Evolutionary conservation across 2,329 filamentous ascomycete species (phyloP).

Genomic region (Penicillium janthinellum): DNA sequence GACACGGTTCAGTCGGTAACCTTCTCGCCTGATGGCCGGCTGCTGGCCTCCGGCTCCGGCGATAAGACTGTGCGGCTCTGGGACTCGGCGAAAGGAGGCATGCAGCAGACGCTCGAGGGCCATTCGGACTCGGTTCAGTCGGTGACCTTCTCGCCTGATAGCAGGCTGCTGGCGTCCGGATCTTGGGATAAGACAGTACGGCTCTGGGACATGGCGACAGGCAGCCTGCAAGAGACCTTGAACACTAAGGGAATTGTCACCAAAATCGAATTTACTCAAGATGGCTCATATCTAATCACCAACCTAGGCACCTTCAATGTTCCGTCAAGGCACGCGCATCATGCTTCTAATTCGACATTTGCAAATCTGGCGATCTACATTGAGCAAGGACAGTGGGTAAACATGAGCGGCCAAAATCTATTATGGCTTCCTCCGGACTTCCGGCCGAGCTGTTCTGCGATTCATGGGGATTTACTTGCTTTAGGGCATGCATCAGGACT

Average conservation of each 20-base stretch:
- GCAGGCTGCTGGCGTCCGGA: too few relatives aligned
- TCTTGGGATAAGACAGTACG: too few relatives aligned
- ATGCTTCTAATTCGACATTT: neutral
- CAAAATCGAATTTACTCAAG: neutral
- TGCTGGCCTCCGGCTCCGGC: too few relatives aligned
- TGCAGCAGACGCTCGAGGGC: too few relatives aligned
- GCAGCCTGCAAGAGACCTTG: neutral
- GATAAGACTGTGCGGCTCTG: too few relatives aligned
- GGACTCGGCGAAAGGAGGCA: too few relatives aligned
- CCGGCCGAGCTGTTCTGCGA: conserved; percentile 11
- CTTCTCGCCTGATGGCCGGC: too few relatives aligned
- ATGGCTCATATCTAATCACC: neutral
- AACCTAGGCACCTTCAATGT: neutral
- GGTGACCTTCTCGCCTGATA: too few relatives aligned
- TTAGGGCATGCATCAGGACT: conserved; percentile 10
- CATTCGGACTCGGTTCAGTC: too few relatives aligned
- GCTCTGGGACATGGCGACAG: neutral
- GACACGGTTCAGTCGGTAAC: too few relatives aligned
- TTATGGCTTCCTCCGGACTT: neutral
- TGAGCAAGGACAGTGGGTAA: conserved; percentile 14
- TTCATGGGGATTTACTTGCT: conserved; percentile 8
- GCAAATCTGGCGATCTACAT: conserved; percentile 4
- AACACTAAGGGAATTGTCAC: neutral
- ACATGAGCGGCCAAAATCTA: conserved; percentile 9
- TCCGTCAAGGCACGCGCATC: neutral